Evolutionary conservation across 2,329 filamentous ascomycete genomes (phyloP).

Genomic region (Cordyceps cateniannulata): DNA sequence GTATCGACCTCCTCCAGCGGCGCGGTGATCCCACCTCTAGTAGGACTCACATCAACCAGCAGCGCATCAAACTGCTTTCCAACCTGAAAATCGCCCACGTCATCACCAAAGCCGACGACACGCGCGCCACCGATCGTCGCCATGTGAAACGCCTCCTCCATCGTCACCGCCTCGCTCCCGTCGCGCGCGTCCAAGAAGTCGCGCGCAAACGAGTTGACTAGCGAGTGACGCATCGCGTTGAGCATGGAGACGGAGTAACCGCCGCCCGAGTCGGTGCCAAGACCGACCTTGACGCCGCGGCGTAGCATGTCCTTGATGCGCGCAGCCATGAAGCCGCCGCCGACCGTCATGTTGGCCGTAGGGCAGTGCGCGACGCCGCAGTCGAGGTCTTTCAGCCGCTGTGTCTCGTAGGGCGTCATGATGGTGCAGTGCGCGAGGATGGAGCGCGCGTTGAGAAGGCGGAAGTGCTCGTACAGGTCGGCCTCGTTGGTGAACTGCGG

Average conservation of each 20-base stretch:
- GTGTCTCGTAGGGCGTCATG: constrained; percentile 50
- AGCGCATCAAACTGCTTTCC: constrained; percentile 60
- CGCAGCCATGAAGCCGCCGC: constrained; percentile 56
- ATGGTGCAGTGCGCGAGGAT: constrained; percentile 64
- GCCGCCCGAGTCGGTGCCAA: constrained; percentile 59
- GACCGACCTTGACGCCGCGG: constrained; percentile 55
- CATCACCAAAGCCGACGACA: constrained; percentile 47
- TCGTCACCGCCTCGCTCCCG: constrained; percentile 36
- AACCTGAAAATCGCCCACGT: constrained; percentile 48
- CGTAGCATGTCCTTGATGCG: constrained; percentile 51
- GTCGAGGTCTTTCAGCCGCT: constrained; percentile 35
- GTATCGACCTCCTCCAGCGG: constrained; percentile 45
- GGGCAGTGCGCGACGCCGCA: constrained; percentile 62
- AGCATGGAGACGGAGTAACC: constrained; percentile 56
- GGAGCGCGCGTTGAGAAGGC: constrained; percentile 45
- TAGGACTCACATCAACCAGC: constrained; percentile 34
- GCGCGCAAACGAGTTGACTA: constrained; percentile 46
- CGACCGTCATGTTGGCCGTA: constrained; percentile 56
- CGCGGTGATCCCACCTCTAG: constrained; percentile 39
- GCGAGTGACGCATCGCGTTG: constrained; percentile 50
- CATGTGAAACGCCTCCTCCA: constrained; percentile 51
- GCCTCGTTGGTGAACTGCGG: constrained; percentile 50
- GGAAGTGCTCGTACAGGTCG: constrained; percentile 51
- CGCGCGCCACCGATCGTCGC: constrained; percentile 55
- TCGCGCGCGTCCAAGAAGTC: constrained; percentile 33